A percentile compares a stretch with the other conserved stretches of the same genome.
Evolutionary conservation across 805 yeast genomes (phyloP).

Genomic region (Sugiyamaella chiloensis): DNA sequence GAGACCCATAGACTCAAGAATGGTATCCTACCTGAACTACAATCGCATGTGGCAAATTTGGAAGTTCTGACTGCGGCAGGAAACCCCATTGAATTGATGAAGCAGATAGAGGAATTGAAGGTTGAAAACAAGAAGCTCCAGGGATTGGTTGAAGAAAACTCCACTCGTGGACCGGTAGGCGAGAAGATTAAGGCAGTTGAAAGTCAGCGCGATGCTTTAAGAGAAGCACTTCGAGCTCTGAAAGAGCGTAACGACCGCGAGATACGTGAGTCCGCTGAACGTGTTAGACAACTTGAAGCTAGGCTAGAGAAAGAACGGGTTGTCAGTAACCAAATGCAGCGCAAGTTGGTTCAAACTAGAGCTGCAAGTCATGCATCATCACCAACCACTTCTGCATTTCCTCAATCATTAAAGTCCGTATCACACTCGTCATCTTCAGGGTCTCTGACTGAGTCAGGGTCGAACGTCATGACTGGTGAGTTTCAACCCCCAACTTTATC

Average conservation of each 20-base stretch:
- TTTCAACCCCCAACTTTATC: constrained; percentile 3
- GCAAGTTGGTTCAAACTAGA: constrained; percentile 25
- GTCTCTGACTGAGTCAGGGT: constrained; percentile 1
- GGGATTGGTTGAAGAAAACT: constrained; percentile 29
- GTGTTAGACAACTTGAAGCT: constrained; percentile 30
- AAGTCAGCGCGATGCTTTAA: constrained; percentile 37
- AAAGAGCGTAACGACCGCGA: constrained; percentile 40
- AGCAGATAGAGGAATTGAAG: constrained; percentile 33
- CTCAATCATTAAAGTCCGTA: not conserved
- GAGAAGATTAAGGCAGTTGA: constrained; percentile 34
- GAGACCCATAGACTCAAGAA: constrained; percentile 24
- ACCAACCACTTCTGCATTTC: constrained; percentile 1
- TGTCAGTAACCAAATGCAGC: constrained; percentile 24
- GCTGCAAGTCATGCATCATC: constrained; percentile 4
- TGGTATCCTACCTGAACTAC: constrained; percentile 26
- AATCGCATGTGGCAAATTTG: constrained; percentile 24
- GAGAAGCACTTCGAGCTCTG: constrained; percentile 39
- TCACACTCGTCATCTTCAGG: constrained; percentile 6
- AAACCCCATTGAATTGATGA: constrained; percentile 30
- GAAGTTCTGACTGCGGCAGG: constrained; percentile 27
- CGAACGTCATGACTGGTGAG: not conserved
- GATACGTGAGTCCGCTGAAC: constrained; percentile 27
- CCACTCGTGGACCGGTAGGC: constrained; percentile 33
- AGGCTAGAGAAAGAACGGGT: constrained; percentile 28
- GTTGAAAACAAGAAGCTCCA: constrained; percentile 33